Evolutionary conservation across 768 basidiomycete species (phyloP), one percentile per base, ranked within the genome.

Genomic region (Fomitopsis serialis): DNA sequence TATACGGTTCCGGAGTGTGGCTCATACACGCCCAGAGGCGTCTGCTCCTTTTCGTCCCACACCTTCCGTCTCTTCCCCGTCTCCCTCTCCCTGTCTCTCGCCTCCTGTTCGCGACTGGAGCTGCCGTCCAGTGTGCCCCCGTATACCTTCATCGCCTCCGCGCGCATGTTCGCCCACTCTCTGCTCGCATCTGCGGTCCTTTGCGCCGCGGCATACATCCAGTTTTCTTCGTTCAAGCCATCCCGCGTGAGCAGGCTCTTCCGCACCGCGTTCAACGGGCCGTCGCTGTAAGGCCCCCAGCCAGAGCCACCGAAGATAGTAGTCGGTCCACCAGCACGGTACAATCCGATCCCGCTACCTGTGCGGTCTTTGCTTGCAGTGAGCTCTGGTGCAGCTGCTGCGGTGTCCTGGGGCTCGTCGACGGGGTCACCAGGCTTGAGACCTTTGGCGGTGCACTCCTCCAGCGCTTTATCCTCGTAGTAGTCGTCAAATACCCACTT

Each of bases 401-500:
- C 80, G 17, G 89, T 84, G 54, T 92, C 87, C 32, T 84, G 81
- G 19, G 94, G 81, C 57, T 95, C 87, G 50, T 88, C 89, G 19
- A 95, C 93, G 7, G 74, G 79, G 49, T 92, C 87, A 12, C 90
- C 89, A 0, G 95, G 78, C 58, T 87, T 86, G 59, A 92, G 77
- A 6, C 93, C 95, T 32, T 84, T 82, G n/a, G 81, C 81, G 2
- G 84, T 78, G 61, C 91, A 88, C 43, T 92, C 89, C 55, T 78
- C 82, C 1, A 85, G 77, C 0, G 81, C 80, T 53, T 89, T 89
- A 37, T 87, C 88, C 68, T 99, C 97, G 70, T 92, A 92, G 67
- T 99, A 99, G 71, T 98, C 97, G 64, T 98, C 97, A 7, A 81
- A 80, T 1, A 98, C 85, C 89, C 94, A 96, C 64, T 81, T 76